Conservation (phyloP, 768 basidiomycete species). For the Rhizopogon vulgaris region DNA sequence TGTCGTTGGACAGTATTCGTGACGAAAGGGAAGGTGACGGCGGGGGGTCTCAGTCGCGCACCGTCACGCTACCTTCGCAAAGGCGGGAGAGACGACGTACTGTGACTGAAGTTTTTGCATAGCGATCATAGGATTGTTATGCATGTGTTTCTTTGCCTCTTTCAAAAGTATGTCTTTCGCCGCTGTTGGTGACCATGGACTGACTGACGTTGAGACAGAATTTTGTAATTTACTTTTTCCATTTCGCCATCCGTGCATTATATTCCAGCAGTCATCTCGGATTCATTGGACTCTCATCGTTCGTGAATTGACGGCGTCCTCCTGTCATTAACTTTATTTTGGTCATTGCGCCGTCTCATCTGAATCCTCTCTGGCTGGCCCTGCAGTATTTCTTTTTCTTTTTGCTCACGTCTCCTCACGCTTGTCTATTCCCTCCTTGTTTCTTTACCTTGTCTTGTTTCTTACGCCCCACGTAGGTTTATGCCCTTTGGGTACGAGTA, state of each 20-base stretch:
- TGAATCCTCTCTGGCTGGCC: background rate
- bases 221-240: constrained; percentile 14
- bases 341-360: background rate
- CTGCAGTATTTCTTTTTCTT: background rate
- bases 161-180: constrained; percentile 13
- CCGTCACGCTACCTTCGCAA: constrained; percentile 25
- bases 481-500: constrained; percentile 20
- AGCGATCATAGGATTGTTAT: constrained; percentile 8
- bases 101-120: constrained; percentile 42
- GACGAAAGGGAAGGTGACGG: constrained; percentile 25
- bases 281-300: constrained; percentile 11
- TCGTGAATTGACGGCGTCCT: constrained; percentile 10
- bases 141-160: constrained; percentile 2
- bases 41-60: constrained; percentile 38
- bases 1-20: constrained; percentile 37
- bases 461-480: constrained; percentile 13
- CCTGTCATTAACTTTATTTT: constrained; percentile 27
- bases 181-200: background rate
- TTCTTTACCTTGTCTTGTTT: constrained; percentile 17
- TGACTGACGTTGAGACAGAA: constrained; percentile 4
- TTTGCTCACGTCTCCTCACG: constrained; percentile 7
- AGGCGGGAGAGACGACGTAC: constrained; percentile 41
- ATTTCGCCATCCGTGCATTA: constrained; percentile 15
- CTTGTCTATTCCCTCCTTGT: constrained; percentile 10
- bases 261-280: constrained; percentile 19